These are phyloP conservation scores for Achaetomiella virescens DNA, from an alignment of 495 filamentous ascomycete species.

Conservation along the genomic window DNA sequence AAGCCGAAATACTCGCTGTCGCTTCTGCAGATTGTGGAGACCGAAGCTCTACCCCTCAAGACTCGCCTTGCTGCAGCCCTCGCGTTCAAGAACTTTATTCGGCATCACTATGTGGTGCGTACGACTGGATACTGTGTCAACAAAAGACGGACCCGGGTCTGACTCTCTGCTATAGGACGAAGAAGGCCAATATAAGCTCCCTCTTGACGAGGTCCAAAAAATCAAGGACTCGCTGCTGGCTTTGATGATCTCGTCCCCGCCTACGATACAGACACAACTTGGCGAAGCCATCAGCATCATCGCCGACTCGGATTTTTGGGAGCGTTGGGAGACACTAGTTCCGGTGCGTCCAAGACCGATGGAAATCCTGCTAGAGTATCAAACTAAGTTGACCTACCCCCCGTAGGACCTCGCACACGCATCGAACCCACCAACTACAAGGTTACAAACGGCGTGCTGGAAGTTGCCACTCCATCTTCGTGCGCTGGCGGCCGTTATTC, in stretches of 20 bases:
- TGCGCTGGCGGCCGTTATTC: slow-evolving; percentile 89
- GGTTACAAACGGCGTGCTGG: slow-evolving; percentile 86
- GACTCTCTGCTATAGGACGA: slow-evolving; percentile 45
- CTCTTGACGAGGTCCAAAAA: slow-evolving; percentile 67
- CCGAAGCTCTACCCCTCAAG: slow-evolving; percentile 58
- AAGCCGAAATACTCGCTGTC: slow-evolving; percentile 81
- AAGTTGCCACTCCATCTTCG: slow-evolving; percentile 99
- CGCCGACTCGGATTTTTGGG: slow-evolving; percentile 96
- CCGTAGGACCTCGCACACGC: slow-evolving; percentile 79
- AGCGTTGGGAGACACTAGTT: slow-evolving; percentile 87
- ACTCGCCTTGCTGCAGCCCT: slow-evolving; percentile 85
- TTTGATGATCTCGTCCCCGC: slow-evolving; percentile 87
- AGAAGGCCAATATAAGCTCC: slow-evolving; percentile 84
- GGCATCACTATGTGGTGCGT: slow-evolving; percentile 69
- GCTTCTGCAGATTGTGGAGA: slow-evolving; percentile 81
- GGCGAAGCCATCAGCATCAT: slow-evolving; percentile 96
- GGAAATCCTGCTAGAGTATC: slow-evolving; percentile 16
- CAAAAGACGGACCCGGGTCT: not conserved
- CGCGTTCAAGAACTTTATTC: slow-evolving; percentile 98
- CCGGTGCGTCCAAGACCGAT: slow-evolving; percentile 37
- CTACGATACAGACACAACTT: slow-evolving; percentile 82
- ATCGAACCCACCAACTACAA: slow-evolving; percentile 68
- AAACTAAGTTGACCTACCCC: slow-evolving; percentile 1
- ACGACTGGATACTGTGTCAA: not conserved
- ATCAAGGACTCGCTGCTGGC: slow-evolving; percentile 94